These are phyloP conservation scores for Desmodesmus armatus DNA, from an alignment of 139 green algal genomes.

Conservation along the genomic window DNA sequence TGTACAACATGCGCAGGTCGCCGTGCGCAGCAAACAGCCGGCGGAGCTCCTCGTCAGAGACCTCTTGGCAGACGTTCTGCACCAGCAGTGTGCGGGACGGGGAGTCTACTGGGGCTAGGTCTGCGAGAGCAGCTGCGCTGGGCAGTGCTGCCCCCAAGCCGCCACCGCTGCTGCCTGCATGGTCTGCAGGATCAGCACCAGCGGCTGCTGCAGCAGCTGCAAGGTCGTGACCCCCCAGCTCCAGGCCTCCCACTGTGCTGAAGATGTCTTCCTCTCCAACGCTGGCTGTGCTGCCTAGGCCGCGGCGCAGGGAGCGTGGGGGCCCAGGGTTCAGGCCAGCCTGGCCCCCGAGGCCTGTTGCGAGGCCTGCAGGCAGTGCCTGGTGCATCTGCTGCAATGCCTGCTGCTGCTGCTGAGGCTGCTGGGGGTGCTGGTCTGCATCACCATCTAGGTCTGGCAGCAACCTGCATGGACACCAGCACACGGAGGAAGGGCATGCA, in stretches of 20 bases:
- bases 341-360: background rate
- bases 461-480: slow-evolving; percentile 1
- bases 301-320: slow-evolving; percentile 34
- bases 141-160: background rate
- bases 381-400: background rate
- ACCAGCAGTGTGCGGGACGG: slow-evolving; percentile 87
- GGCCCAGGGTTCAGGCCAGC: no score
- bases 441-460: slow-evolving; percentile 38
- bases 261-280: slow-evolving; percentile 66
- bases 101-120: slow-evolving; percentile 28
- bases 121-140: background rate
- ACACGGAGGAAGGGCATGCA: no score
- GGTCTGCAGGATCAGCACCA: background rate
- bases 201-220: background rate
- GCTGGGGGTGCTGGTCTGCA: slow-evolving; percentile 21
- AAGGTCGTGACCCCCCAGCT: slow-evolving; percentile 35
- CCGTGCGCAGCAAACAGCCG: slow-evolving; percentile 67
- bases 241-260: slow-evolving; percentile 56
- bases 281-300: slow-evolving; percentile 18
- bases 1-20: slow-evolving; percentile 87
- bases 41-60: slow-evolving; percentile 70
- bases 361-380: background rate
- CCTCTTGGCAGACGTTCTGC: slow-evolving; percentile 66
- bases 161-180: background rate
- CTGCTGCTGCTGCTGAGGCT: slow-evolving; percentile 14